Conservation (phyloP, 2,329 filamentous ascomycete genomes). For the Trichoderma afroharzianum region DNA sequence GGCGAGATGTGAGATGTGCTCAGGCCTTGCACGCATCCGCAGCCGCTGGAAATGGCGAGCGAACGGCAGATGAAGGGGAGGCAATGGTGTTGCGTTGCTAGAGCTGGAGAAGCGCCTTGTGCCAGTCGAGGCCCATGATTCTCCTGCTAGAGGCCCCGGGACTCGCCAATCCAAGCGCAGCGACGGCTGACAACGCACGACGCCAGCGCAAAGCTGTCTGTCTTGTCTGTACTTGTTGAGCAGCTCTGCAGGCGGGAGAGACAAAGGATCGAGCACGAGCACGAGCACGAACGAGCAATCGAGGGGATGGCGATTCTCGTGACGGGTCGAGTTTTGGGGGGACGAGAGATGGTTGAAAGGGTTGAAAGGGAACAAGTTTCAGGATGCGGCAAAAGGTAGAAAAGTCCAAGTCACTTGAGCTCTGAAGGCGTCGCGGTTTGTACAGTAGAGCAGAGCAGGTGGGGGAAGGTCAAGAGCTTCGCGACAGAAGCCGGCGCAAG, state of each 20-base stretch:
- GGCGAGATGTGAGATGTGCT: slow-evolving; percentile 11
- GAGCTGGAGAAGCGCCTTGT: slow-evolving; percentile 22
- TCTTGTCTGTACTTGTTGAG: not conserved
- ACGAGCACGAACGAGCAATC: not conserved
- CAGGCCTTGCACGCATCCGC: slow-evolving; percentile 26
- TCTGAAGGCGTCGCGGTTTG: slow-evolving; percentile 5
- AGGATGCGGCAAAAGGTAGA: not conserved
- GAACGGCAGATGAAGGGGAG: slow-evolving; percentile 10
- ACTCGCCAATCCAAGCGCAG: slow-evolving; percentile 17
- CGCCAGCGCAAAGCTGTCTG: slow-evolving; percentile 14
- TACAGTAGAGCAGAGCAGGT: not conserved
- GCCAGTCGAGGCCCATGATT: slow-evolving; percentile 36
- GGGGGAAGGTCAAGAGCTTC: slow-evolving; percentile 13
- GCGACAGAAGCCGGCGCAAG: slow-evolving; percentile 12
- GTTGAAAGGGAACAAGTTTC: not conserved
- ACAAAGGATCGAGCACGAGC: not conserved
- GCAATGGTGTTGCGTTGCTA: slow-evolving; percentile 22
- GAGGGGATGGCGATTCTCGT: not conserved
- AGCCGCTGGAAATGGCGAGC: slow-evolving; percentile 18
- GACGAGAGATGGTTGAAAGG: not conserved
- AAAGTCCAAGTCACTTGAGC: slow-evolving; percentile 7
- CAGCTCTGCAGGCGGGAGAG: not conserved
- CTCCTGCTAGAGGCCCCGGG: slow-evolving; percentile 16
- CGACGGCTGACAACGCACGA: slow-evolving; percentile 16
- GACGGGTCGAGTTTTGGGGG: not conserved